Conservation (phyloP, 2,329 filamentous ascomycete genomes). For the Claviceps africana region DNA sequence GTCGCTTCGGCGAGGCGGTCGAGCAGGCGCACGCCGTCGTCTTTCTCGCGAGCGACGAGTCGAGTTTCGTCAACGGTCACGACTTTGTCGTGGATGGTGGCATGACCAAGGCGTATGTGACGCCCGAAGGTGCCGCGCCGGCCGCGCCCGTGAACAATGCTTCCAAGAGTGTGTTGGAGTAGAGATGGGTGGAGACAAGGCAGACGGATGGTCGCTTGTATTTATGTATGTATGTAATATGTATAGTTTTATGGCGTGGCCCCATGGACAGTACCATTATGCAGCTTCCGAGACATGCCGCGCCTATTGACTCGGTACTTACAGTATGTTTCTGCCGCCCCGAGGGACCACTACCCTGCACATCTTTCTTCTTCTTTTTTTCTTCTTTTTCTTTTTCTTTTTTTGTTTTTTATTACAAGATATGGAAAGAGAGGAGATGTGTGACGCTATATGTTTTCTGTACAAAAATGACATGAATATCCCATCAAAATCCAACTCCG, state of each 20-base stretch:
- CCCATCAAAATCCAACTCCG: constrained; percentile 3
- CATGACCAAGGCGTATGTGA: constrained; percentile 84
- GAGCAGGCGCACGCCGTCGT: constrained; percentile 85
- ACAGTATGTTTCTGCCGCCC: background rate
- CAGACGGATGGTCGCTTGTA: too few relatives aligned
- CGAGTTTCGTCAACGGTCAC: constrained; percentile 76
- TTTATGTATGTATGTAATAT: too few relatives aligned
- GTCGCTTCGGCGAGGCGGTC: constrained; percentile 82
- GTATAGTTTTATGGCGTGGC: background rate
- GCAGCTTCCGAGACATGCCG: too few relatives aligned
- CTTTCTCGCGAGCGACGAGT: constrained; percentile 77
- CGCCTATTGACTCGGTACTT: background rate
- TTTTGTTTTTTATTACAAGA: background rate
- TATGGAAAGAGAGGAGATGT: background rate
- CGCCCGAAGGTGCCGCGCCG: constrained; percentile 44
- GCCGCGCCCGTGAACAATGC: constrained; percentile 47
- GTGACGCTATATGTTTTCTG: background rate
- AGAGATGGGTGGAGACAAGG: background rate
- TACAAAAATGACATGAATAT: background rate
- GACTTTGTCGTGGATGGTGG: constrained; percentile 95
- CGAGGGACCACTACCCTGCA: background rate
- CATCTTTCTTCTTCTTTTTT: background rate
- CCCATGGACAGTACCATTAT: too few relatives aligned
- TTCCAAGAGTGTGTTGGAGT: constrained; percentile 31
- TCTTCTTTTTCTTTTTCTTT: background rate